Evolutionary conservation across 1,139 yeast species (phyloP).

Genomic region (Pichia sp.): DNA sequence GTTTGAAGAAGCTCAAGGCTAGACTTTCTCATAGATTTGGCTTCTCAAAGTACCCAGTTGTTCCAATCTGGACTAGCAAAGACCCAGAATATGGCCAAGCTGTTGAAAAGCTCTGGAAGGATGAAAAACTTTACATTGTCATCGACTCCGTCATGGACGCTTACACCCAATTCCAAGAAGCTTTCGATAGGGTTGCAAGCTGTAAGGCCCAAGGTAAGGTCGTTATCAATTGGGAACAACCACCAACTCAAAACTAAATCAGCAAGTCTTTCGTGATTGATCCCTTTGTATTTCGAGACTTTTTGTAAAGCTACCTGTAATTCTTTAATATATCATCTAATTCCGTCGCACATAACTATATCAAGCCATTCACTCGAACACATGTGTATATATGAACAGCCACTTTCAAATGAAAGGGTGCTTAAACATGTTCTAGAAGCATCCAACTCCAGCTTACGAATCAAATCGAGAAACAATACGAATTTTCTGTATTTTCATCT

Average conservation of each 20-base stretch:
- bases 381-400: too few relatives aligned
- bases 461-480: too few relatives aligned
- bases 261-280: background rate
- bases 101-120: slow-evolving; percentile 31
- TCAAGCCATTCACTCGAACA: too few relatives aligned
- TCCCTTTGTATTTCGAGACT: background rate
- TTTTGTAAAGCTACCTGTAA: too few relatives aligned
- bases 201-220: slow-evolving; percentile 60
- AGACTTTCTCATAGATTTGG: slow-evolving; percentile 13
- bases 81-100: slow-evolving; percentile 15
- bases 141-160: slow-evolving; percentile 50
- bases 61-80: slow-evolving; percentile 4
- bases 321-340: too few relatives aligned
- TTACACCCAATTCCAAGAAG: slow-evolving; percentile 40
- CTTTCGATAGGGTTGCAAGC: slow-evolving; percentile 38
- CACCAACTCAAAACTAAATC: background rate
- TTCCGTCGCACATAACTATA: too few relatives aligned
- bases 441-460: too few relatives aligned
- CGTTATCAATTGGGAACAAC: slow-evolving; percentile 23
- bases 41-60: slow-evolving; percentile 17
- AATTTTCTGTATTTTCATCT: too few relatives aligned
- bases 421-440: too few relatives aligned
- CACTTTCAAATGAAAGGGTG: too few relatives aligned
- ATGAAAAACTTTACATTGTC: slow-evolving; percentile 37
- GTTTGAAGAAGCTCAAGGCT: slow-evolving; percentile 1